Base-by-base conservation (phyloP, 768 basidiomycete species). In the Omphalotus guepiniiformis region DNA sequence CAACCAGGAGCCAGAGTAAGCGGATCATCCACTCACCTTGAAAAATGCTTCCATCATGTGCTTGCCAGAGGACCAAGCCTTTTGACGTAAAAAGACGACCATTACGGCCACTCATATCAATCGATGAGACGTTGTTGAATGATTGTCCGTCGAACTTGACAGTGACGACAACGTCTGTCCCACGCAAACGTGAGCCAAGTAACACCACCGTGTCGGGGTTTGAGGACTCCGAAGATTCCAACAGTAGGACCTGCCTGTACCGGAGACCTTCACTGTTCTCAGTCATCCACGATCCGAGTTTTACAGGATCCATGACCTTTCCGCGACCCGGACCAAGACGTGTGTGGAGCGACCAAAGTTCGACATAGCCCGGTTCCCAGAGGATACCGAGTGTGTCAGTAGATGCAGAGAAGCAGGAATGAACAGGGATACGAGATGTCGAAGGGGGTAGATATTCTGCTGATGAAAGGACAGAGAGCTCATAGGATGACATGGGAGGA, bases 401-500 rank as follows among this genome's bases (percentile, higher is more conserved):
- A 16, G 63, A 55, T 1, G 73, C 49, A 0, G 85, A 81, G 49
- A 93, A 83, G 3, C 82, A 69, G 3, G 80, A 66, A 60, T 94
- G 83, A 7, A 83, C 61, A 0, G 93, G 90, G 0, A 76, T 64
- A n/a, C 54, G 63, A n/a, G 58, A 53, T 37, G 34, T 52, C 41
- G 28, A 53, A 51, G 28, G 50, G 16, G 9, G 58, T 29, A 37
- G 45, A 15, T 28, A 62, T 37, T 12, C 59, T 4, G 35, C 54
- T 8, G 64, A 56, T 12, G 51, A 48, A 13, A 72, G 48, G 0
- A 46, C n/a, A 12, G 59, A 28, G 9, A 78, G 67, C 51, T 73
- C 65, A 50, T 23, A 72, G 1, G 91, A 85, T 1, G 84, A 88
- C 92, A 96, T 94, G 0, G 96, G 96, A n/a, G 96, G 96, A n/a